Conservation (phyloP, 1,139 yeast genomes). For the Candida sojae region DNA sequence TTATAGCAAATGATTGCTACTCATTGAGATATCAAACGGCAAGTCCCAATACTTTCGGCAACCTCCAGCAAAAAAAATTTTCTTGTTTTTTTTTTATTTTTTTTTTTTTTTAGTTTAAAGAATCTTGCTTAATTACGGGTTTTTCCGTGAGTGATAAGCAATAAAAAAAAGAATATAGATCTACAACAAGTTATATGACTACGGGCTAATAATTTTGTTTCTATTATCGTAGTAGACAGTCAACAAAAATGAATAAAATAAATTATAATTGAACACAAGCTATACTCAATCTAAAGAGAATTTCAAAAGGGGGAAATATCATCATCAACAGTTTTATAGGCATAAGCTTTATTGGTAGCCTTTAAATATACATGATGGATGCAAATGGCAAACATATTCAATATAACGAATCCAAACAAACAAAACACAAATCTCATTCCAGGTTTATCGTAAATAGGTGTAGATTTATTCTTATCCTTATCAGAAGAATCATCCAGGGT, state of each 20-base stretch:
- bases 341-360: conserved; percentile 29
- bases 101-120: background rate
- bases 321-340: conserved; percentile 39
- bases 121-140: background rate
- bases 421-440: conserved; percentile 30
- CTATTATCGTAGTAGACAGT: too few species aligned
- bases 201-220: too few species aligned
- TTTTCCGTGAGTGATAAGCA: background rate
- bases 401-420: conserved; percentile 29
- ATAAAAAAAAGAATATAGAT: too few species aligned
- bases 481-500: conserved; percentile 3
- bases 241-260: too few species aligned
- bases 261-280: background rate
- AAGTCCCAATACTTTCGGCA: background rate
- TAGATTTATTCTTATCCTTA: conserved; percentile 7
- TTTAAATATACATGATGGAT: conserved; percentile 38
- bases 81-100: too few species aligned
- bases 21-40: background rate
- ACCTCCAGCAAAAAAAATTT: background rate
- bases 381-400: conserved; percentile 37
- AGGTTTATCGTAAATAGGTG: conserved; percentile 17
- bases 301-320: conserved; percentile 36
- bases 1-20: too few species aligned
- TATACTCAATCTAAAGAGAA: too few species aligned
- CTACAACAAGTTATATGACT: too few species aligned